phyloP scores from a whole-genome alignment of 768 basidiomycete species.

The Trametes punicea region DNA sequence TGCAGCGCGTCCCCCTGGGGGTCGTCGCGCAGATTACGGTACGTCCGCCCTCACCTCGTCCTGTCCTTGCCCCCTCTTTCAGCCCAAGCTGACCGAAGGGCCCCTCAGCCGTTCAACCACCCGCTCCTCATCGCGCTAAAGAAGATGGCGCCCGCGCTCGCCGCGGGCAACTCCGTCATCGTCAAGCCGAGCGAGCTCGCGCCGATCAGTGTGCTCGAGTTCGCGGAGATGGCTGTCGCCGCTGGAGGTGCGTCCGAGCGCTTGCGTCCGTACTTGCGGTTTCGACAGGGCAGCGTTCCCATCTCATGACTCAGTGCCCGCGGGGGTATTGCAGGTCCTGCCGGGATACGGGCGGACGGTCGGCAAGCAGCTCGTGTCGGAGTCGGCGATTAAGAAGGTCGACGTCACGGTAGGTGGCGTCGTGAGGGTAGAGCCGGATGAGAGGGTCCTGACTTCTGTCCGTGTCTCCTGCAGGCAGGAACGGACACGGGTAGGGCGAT shows the following conservation, averaged over 20 bases:
- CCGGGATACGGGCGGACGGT: constrained; percentile 67
- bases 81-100: neutral
- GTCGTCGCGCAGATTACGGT: constrained; percentile 91
- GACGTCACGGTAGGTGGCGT: constrained; percentile 66
- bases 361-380: constrained; percentile 60
- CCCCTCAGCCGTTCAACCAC: constrained; percentile 76
- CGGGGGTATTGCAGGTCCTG: constrained; percentile 68
- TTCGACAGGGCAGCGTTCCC: neutral
- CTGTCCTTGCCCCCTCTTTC: neutral
- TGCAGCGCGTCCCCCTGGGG: constrained; percentile 75
- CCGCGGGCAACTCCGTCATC: constrained; percentile 80
- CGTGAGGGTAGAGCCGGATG: neutral
- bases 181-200: constrained; percentile 85
- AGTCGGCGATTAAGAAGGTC: constrained; percentile 72
- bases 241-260: constrained; percentile 55
- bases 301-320: constrained; percentile 54
- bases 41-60: constrained; percentile 18
- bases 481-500: constrained; percentile 73
- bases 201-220: constrained; percentile 76
- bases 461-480: constrained; percentile 63
- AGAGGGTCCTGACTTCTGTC: neutral
- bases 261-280: too few species aligned
- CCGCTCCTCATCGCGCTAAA: constrained; percentile 86
- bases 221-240: constrained; percentile 57
- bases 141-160: constrained; percentile 83